phyloP scores from a whole-genome alignment of 163 green algal species.

The Scenedesmus sp. region DNA sequence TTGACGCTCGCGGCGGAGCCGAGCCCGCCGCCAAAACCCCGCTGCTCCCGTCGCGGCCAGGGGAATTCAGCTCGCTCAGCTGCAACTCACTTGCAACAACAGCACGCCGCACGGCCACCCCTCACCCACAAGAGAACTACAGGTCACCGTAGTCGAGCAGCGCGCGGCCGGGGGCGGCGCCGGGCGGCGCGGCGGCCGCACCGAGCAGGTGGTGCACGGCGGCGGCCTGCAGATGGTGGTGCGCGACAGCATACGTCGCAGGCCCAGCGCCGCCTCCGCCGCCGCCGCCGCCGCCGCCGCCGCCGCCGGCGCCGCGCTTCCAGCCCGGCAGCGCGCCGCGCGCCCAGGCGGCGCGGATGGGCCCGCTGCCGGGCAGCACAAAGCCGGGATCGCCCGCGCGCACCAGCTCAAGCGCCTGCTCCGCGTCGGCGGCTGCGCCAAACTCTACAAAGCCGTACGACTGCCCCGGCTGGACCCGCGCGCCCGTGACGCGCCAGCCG shows the following conservation, averaged over 20 bases:
- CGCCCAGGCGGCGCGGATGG: slow-evolving; percentile 32
- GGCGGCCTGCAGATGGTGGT: neutral
- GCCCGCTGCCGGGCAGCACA: neutral
- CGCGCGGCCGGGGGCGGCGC: neutral
- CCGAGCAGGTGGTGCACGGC: too few species aligned
- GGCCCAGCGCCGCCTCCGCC: neutral
- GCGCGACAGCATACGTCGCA: neutral
- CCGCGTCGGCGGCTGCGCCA: neutral
- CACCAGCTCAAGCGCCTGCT: too few species aligned
- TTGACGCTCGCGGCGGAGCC: too few species aligned
- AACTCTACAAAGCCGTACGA: neutral
- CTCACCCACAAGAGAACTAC: neutral
- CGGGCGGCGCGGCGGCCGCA: neutral
- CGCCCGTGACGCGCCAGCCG: slow-evolving; percentile 4
- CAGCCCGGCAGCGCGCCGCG: slow-evolving; percentile 29
- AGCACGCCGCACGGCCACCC: too few species aligned
- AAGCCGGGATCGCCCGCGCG: slow-evolving; percentile 28
- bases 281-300: neutral
- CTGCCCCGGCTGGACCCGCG: slow-evolving; percentile 13
- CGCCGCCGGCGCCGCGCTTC: slow-evolving; percentile 22
- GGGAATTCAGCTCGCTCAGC: too few species aligned
- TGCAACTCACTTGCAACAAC: too few species aligned
- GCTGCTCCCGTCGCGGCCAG: too few species aligned
- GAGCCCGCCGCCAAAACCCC: too few species aligned
- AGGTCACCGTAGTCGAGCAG: slow-evolving; percentile 12